phyloP scores from a whole-genome alignment of 1,139 yeast genomes.

The Yamadazyma buinensis region DNA sequence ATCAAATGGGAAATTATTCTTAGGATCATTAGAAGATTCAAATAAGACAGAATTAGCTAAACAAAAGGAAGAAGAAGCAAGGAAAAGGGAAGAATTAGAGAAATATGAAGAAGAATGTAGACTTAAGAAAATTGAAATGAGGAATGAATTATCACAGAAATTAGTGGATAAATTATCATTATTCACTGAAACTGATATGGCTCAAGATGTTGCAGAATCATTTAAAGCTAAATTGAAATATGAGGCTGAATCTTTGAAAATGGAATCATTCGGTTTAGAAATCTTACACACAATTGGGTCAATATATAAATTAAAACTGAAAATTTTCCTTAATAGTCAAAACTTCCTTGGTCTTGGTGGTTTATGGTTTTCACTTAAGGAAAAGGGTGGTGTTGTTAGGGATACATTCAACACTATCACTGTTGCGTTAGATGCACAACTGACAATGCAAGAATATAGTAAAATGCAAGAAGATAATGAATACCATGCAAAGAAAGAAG shows the following conservation, averaged over 20 bases:
- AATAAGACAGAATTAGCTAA: conserved; percentile 9
- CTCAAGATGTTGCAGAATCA: conserved; percentile 61
- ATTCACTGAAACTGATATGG: conserved; percentile 81
- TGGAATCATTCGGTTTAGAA: conserved; percentile 93
- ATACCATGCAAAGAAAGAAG: conserved; percentile 41
- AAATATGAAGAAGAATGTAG: conserved; percentile 78
- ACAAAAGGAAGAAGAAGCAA: conserved; percentile 45
- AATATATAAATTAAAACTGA: conserved; percentile 69
- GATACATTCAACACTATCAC: conserved; percentile 85
- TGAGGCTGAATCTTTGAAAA: conserved; percentile 84
- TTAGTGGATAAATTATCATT: conserved; percentile 66
- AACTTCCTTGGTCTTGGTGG: conserved; percentile 82
- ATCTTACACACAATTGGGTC: conserved; percentile 83
- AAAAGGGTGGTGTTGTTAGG: conserved; percentile 79
- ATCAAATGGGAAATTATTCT: conserved; percentile 6
- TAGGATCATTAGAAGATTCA: conserved; percentile 10
- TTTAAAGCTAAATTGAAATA: conserved; percentile 68
- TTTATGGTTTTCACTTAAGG: conserved; percentile 77
- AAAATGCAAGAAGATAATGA: conserved; percentile 63
- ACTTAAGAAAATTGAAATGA: conserved; percentile 67
- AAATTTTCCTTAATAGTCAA: conserved; percentile 56
- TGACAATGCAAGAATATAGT: conserved; percentile 78
- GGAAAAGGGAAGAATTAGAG: conserved; percentile 61
- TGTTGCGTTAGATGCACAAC: conserved; percentile 86
- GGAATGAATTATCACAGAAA: conserved; percentile 59